Base-by-base conservation (phyloP, 257 asterid species). In the Petunia axillaris region DNA sequence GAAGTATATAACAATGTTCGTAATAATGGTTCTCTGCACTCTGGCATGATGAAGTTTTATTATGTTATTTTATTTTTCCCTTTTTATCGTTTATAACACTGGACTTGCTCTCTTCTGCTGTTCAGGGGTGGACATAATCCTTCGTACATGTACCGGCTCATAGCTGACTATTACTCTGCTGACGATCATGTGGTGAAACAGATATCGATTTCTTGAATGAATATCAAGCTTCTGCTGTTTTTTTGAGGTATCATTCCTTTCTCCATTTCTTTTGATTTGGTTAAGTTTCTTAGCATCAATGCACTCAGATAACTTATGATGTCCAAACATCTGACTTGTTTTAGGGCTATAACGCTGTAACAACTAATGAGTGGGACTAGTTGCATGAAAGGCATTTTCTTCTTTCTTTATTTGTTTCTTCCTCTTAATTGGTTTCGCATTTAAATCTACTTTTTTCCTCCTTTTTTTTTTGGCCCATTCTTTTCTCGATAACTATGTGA, bases 91-190 rank as follows among this genome's bases (percentile, higher is more conserved):
- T 82, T 77, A 25, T 5, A 25, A 14, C 48, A 52, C 36, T 52
- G 82, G 9, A 14, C 80, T 67, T 87, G 81, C 85, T 39, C 63
- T 73, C 63, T 73, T 50, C 13, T 73, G 35, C 63, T 50, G 46
- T 73, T 48, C 93, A 95, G 99, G 39, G 99, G 99, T 79, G 99
- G 98, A 75, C 98, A 95, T 87, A 95, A 91, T 83, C 96, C 99
- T 79, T 95, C 98, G 59, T 95, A 91, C 82, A 92, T 95, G 88
- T 91, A 95, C 83, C 96, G 96, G 82, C 98, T 95, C 85, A 91
- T 95, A 82, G 93, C 98, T 85, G 99, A 95, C 86, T 93, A 93
- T 79, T 95, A 95, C 87, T 95, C 99, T 78, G 93, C 93, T 44
- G 95, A 93, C 84, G 99, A 95, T 88, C 70, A 92, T 82, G 95